Percentiles rank a stretch among this genome's conserved stretches.
Evolutionary conservation across 305 asterid species (phyloP).

Genomic region (Fraxinus sp.): DNA sequence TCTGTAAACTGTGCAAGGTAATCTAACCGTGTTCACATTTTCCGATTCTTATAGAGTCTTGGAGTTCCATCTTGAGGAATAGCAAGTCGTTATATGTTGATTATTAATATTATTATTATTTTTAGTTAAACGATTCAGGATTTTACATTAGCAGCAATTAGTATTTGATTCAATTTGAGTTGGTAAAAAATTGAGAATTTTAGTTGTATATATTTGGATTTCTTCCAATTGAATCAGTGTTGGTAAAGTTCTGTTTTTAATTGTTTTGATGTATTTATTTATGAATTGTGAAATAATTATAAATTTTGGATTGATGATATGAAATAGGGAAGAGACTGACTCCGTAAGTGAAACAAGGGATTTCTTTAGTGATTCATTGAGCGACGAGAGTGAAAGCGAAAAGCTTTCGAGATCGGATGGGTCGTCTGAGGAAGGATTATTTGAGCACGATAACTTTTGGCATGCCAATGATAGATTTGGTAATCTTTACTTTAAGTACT

Average conservation of each 20-base stretch:
- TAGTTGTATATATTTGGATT: neutral
- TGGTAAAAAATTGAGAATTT: neutral
- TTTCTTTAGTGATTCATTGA: conserved; percentile 81
- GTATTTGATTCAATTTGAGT: neutral
- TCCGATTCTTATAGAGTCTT: neutral
- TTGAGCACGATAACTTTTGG: conserved; percentile 64
- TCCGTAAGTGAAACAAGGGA: conserved; percentile 78
- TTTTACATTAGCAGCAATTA: neutral
- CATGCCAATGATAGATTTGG: conserved; percentile 80
- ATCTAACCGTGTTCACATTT: neutral
- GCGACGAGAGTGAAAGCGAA: conserved; percentile 93
- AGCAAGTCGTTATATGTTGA: neutral
- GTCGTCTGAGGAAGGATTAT: conserved; percentile 82
- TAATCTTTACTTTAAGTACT: conserved; percentile 73
- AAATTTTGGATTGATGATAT: neutral
- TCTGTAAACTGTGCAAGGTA: conserved; percentile 71
- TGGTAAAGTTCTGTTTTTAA: neutral
- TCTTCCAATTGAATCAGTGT: neutral
- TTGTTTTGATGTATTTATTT: neutral
- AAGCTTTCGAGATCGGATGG: conserved; percentile 93
- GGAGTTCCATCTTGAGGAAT: neutral
- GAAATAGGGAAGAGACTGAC: conserved; percentile 73
- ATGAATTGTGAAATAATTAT: neutral
- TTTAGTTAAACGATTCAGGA: neutral
- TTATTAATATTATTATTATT: neutral